A percentile compares a stretch with the other conserved stretches of the same genome.
These are phyloP conservation scores for Tetracentron sinense DNA, from an alignment of 164 flowering plant species.

Conservation along the genomic window DNA sequence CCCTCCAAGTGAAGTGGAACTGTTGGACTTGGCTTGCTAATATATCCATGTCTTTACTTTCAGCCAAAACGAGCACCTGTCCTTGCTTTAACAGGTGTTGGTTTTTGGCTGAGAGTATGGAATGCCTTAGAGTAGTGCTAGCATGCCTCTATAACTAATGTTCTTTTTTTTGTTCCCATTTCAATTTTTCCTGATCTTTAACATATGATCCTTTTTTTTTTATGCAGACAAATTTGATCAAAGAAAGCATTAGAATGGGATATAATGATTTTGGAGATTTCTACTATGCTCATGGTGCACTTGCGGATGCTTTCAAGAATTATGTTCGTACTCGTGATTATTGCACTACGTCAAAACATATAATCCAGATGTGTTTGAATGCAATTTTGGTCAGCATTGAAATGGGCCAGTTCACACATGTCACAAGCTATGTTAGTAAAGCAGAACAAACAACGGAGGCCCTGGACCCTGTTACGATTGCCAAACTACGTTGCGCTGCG, in stretches of 20 bases:
- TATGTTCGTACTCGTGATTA: slow-evolving; percentile 79
- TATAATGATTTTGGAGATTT: slow-evolving; percentile 81
- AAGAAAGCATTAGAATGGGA: slow-evolving; percentile 83
- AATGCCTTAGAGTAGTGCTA: too few species aligned
- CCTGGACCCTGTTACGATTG: slow-evolving; percentile 39
- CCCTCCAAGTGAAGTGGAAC: too few species aligned
- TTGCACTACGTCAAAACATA: slow-evolving; percentile 74
- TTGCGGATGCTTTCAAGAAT: slow-evolving; percentile 67
- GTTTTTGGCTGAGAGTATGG: too few species aligned
- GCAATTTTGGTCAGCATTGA: slow-evolving; percentile 77
- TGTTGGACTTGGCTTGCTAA: too few species aligned
- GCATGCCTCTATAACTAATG: too few species aligned
- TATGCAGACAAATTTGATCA: slow-evolving; percentile 68
- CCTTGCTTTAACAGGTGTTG: too few species aligned
- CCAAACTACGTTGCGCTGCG: slow-evolving; percentile 65
- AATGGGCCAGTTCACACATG: slow-evolving; percentile 77
- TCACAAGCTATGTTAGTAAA: slow-evolving; percentile 65
- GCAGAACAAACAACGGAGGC: slow-evolving; percentile 64
- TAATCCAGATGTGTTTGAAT: slow-evolving; percentile 64
- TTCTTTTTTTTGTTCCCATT: too few species aligned
- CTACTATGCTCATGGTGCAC: slow-evolving; percentile 60
- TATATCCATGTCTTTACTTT: too few species aligned
- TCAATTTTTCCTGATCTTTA: too few species aligned
- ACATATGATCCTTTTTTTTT: neutral
- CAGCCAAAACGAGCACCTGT: too few species aligned